A percentile compares a stretch with the other conserved stretches of the same genome.
Conservation (phyloP, 345 rosid genomes). For the Populus simonii region DNA sequence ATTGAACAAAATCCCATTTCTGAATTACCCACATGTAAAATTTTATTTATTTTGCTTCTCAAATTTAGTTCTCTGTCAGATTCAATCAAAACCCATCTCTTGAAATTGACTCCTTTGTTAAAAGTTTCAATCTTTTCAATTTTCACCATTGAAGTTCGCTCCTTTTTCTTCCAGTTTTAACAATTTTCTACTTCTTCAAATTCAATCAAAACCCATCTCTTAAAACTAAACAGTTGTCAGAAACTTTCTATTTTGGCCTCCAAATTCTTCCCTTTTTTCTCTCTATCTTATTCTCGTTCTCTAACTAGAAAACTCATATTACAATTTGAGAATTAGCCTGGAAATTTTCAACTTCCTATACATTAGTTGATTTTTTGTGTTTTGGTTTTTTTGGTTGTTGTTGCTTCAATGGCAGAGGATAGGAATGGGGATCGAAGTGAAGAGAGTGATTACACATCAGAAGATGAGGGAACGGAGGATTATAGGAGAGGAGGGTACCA, state of each 20-base stretch:
- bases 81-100: conserved; percentile 1
- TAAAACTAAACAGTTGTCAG: neutral
- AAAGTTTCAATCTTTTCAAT: neutral
- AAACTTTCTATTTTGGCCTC: neutral
- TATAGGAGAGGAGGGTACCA: conserved; percentile 97
- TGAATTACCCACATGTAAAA: neutral
- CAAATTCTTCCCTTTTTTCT: neutral
- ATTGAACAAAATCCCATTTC: neutral
- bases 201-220: neutral
- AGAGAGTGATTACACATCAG: conserved; percentile 70
- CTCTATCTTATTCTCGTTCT: neutral
- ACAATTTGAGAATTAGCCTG: neutral
- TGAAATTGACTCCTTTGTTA: neutral
- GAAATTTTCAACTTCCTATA: neutral
- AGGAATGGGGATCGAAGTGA: conserved; percentile 54
- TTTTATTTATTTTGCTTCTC: neutral
- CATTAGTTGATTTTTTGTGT: neutral
- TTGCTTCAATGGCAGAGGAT: conserved; percentile 59
- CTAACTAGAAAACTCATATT: neutral
- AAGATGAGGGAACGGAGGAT: conserved; percentile 91
- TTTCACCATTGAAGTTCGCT: neutral
- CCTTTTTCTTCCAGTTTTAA: neutral
- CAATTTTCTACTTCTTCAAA: neutral
- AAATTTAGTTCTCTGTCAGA: neutral
- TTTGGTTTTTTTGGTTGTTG: neutral